Evolutionary conservation across 1,139 yeast species (phyloP).

Genomic region (Wickerhamiella pararugosa): DNA sequence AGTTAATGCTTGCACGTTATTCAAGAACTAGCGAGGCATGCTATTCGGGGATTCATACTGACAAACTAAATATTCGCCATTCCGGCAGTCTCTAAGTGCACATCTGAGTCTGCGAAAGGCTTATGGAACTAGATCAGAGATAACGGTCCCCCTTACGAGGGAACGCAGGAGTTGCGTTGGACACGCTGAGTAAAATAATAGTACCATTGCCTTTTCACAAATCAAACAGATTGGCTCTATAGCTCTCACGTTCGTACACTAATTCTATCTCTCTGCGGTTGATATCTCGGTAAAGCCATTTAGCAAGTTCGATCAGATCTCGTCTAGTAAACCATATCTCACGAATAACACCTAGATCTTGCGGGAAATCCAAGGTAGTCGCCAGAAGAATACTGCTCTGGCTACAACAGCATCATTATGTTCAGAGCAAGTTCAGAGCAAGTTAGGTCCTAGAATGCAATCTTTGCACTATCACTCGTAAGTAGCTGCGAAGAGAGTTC

Average conservation of each 20-base stretch:
- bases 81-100: no score
- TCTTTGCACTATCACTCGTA: no score
- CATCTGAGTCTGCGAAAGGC: no score
- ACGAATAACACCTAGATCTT: constrained; percentile 26
- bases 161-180: constrained; percentile 29
- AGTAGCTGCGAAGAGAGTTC: constrained; percentile 21
- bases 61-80: no score
- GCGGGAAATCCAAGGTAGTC: constrained; percentile 26
- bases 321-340: constrained; percentile 24
- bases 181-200: constrained; percentile 28
- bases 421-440: constrained; percentile 20
- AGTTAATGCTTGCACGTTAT: no score
- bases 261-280: constrained; percentile 28
- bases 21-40: no score
- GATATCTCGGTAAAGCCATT: constrained; percentile 27
- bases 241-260: constrained; percentile 27
- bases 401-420: constrained; percentile 26
- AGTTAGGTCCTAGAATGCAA: no score
- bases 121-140: no score
- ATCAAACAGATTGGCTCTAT: constrained; percentile 25
- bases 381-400: constrained; percentile 21
- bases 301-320: constrained; percentile 28
- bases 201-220: constrained; percentile 26
- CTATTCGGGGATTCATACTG: no score
- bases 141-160: constrained; percentile 13